A percentile compares a stretch with the other conserved stretches of the same genome.
phyloP scores from a whole-genome alignment of 352 stramenopile genomes.

The Phytophthora chlamydospora region DNA sequence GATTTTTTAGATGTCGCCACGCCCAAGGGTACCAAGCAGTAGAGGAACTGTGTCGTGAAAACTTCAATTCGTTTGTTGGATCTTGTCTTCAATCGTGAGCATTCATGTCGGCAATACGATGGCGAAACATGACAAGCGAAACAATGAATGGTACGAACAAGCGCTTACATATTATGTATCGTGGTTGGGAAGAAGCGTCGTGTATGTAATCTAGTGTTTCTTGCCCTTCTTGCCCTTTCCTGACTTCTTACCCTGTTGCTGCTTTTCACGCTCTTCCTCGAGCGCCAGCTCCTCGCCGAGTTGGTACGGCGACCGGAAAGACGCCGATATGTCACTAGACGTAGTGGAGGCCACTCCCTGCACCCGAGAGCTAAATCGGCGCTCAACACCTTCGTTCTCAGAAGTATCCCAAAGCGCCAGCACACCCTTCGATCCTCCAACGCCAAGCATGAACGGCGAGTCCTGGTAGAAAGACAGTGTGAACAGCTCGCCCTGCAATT shows the following conservation, averaged over 20 bases:
- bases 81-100: too few species aligned
- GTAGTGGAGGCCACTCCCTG: conserved; percentile 37
- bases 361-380: conserved; percentile 81
- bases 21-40: too few species aligned
- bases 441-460: conserved; percentile 88
- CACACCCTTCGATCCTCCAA: conserved; percentile 89
- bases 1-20: too few species aligned
- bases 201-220: conserved; percentile 44
- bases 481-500: conserved; percentile 86
- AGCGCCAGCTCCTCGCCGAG: conserved; percentile 77
- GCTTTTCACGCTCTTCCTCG: conserved; percentile 71
- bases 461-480: conserved; percentile 91
- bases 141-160: conserved; percentile 1
- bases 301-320: conserved; percentile 77
- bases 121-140: too few species aligned
- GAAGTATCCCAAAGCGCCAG: conserved; percentile 91
- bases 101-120: too few species aligned
- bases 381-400: conserved; percentile 87
- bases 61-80: too few species aligned
- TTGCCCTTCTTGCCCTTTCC: conserved; percentile 45
- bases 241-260: conserved; percentile 51
- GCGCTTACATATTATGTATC: conserved; percentile 15
- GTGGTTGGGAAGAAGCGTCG: conserved; percentile 14
- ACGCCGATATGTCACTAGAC: conserved; percentile 64
- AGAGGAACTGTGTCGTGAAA: too few species aligned